Evolutionary conservation across 352 stramenopile species (phyloP).

Genomic region (Pythium volutum): DNA sequence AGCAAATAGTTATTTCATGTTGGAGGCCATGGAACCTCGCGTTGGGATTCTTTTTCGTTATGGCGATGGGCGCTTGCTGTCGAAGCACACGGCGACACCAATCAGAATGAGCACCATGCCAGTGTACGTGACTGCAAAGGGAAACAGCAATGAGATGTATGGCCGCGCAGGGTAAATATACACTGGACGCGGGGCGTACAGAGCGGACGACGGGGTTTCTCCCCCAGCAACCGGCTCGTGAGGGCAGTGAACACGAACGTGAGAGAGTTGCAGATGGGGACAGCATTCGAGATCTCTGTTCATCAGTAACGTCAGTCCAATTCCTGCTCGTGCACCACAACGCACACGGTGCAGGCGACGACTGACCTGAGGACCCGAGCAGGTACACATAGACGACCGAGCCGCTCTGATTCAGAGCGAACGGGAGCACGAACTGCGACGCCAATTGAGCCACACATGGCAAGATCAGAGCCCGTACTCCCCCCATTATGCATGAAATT

Average conservation of each 20-base stretch:
- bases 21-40: neutral
- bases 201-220: conserved; percentile 57
- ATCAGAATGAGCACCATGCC: conserved; percentile 29
- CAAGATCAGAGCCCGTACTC: neutral
- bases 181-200: conserved; percentile 37
- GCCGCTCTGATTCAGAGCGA: conserved; percentile 79
- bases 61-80: conserved; percentile 18
- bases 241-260: conserved; percentile 88
- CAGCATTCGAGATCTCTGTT: conserved; percentile 77
- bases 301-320: neutral
- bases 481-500: neutral
- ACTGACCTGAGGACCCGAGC: conserved; percentile 61
- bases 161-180: neutral
- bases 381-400: conserved; percentile 80
- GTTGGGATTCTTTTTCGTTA: neutral
- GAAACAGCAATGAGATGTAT: neutral
- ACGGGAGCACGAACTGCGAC: conserved; percentile 75
- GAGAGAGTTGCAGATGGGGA: conserved; percentile 88
- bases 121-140: conserved; percentile 22
- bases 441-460: neutral
- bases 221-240: conserved; percentile 69
- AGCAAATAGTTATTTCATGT: too few relatives aligned
- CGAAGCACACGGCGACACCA: conserved; percentile 24
- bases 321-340: neutral
- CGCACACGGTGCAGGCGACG: too few relatives aligned